Percentiles rank a stretch among this genome's conserved stretches.
Evolutionary conservation across 2,329 filamentous ascomycete genomes (phyloP).

Genomic region (Xenoacremonium recifei): DNA sequence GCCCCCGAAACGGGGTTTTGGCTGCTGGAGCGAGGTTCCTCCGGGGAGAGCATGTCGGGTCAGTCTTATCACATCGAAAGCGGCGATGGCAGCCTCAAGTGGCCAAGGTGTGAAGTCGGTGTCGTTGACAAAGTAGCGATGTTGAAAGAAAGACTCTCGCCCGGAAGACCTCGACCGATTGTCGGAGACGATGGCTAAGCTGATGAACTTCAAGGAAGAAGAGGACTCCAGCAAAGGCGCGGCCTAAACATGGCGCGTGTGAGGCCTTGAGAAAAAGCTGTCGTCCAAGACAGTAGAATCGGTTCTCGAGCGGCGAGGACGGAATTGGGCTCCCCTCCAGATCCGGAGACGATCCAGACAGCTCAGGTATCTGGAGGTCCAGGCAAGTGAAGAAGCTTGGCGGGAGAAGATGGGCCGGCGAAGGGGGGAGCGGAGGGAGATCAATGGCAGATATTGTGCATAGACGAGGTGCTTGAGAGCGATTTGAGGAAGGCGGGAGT

Average conservation of each 20-base stretch:
- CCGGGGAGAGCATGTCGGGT: constrained; percentile 32
- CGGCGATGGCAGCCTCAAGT: constrained; percentile 9
- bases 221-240: neutral
- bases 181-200: neutral
- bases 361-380: too few relatives aligned
- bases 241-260: neutral
- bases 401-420: too few relatives aligned
- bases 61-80: constrained; percentile 21
- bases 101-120: neutral
- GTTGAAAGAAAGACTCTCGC: neutral
- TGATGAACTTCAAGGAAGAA: neutral
- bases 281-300: too few relatives aligned
- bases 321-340: too few relatives aligned
- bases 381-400: too few relatives aligned
- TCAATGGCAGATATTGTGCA: too few relatives aligned
- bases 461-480: too few relatives aligned
- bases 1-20: constrained; percentile 27
- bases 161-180: neutral
- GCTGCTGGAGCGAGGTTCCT: constrained; percentile 29
- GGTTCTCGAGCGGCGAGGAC: too few relatives aligned
- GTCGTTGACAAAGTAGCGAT: neutral
- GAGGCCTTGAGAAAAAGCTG: too few relatives aligned
- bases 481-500: too few relatives aligned
- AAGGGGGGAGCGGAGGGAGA: too few relatives aligned
- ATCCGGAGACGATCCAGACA: too few relatives aligned